Percentiles rank a stretch among this genome's conserved stretches.
phyloP scores from a whole-genome alignment of 2,329 filamentous ascomycete species.

The Fusarium miscanthi region DNA sequence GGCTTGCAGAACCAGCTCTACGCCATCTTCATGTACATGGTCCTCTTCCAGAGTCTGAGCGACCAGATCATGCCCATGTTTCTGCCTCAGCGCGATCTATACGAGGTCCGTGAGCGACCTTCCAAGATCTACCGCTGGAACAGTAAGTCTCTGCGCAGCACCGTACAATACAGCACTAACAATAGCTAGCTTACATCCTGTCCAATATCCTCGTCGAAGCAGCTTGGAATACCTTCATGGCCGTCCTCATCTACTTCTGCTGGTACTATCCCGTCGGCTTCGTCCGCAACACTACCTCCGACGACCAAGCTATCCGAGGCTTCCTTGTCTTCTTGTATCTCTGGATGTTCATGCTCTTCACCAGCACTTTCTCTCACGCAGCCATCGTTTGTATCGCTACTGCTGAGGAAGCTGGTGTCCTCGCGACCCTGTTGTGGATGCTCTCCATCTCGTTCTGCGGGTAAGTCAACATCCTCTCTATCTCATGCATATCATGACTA shows the following conservation, averaged over 20 bases:
- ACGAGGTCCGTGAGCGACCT: constrained; percentile 75
- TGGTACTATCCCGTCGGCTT: constrained; percentile 47
- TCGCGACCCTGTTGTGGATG: constrained; percentile 55
- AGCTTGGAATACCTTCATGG: constrained; percentile 42
- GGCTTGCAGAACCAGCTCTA: constrained; percentile 77
- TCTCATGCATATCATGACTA: not conserved
- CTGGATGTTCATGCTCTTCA: constrained; percentile 44
- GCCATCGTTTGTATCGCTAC: constrained; percentile 38
- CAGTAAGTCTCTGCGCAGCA: constrained; percentile 23
- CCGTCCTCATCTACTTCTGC: constrained; percentile 41
- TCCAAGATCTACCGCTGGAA: constrained; percentile 67
- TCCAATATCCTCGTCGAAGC: constrained; percentile 43
- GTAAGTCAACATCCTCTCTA: constrained; percentile 46
- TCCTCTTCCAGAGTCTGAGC: constrained; percentile 70
- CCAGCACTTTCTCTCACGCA: constrained; percentile 43
- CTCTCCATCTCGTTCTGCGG: constrained; percentile 44
- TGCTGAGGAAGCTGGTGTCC: constrained; percentile 41
- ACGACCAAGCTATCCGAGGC: constrained; percentile 37
- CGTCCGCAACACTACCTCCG: constrained; percentile 39
- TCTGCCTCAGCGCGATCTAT: constrained; percentile 72
- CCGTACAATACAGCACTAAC: too few species aligned
- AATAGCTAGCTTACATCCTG: constrained; percentile 31
- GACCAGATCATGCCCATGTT: constrained; percentile 79
- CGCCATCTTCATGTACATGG: constrained; percentile 74
- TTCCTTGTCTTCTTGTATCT: constrained; percentile 44